Evolutionary conservation across 495 filamentous ascomycete genomes (phyloP), one percentile per base, ranked within the genome.

Genomic region (Podospora appendiculata): DNA sequence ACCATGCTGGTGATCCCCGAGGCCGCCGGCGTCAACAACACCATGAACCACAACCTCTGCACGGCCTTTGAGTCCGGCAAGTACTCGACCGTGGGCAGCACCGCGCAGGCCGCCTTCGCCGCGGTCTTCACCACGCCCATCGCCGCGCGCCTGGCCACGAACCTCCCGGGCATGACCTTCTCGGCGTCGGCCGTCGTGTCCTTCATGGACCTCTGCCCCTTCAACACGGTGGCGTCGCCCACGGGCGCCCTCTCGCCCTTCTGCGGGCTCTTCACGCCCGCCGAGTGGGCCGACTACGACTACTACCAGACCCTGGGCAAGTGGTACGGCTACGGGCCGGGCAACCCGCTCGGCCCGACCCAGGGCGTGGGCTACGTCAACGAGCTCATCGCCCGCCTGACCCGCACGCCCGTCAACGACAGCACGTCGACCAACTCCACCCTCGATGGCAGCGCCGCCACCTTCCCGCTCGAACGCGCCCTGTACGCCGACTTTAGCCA

Each of bases 401-500:
- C 85, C 0, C 61, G 62, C 5, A 60, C 69, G 16, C 77, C 85
- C 0, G 85, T 93, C n/a, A 59, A 70, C 0, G 87, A 92, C 59
- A 55, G 79, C 32, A 92, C 87, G 3, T 79, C 73, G 49, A 85
- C 81, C 8, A 94, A 95, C 57, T 70, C 64, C 11, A 92, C 89
- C 0, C 74, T 94, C 0, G 86, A 93, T 57, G 65, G 58, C 3
- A 68, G 77, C 39, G 60, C 67, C 3, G 54, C 52, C 10, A 88
- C 84, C 0, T 95, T 94, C 59, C 88, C 90, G 0, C 62, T 93
- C 8, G 73, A 80, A 41, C 65, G 70, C 14, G 68, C 48, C 19
- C 64, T 93, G 4, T 95, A 89, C 54, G 89, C 87, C 0, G 90
- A 95, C 67, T 94, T 95, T 62, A 85, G 82, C 17, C 90, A 95